These are phyloP conservation scores for Punctularia strigosozonata DNA, from an alignment of 768 basidiomycete species.

Conservation along the genomic window DNA sequence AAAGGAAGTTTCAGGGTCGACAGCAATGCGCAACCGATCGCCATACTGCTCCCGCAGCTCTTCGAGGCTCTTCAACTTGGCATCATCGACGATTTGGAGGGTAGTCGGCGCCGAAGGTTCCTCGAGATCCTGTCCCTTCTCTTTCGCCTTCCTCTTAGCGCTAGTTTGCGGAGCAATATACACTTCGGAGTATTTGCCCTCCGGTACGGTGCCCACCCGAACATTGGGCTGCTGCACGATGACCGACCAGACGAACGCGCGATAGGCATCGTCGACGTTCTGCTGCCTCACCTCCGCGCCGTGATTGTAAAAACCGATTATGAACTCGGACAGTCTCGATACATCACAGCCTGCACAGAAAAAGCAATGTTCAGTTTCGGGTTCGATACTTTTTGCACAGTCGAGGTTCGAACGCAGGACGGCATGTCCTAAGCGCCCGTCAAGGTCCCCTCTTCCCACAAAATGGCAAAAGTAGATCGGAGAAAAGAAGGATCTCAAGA, in stretches of 20 bases:
- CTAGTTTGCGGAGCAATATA: conserved; percentile 70
- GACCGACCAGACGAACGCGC: conserved; percentile 73
- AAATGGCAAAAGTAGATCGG: background rate
- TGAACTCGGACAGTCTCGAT: conserved; percentile 59
- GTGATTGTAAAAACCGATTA: conserved; percentile 51
- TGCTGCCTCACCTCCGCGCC: conserved; percentile 29
- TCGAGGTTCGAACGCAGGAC: background rate
- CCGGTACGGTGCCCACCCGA: conserved; percentile 59
- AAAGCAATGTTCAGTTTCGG: conserved; percentile 5
- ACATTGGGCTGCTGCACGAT: conserved; percentile 67
- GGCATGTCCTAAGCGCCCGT: background rate
- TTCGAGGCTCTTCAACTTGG: conserved; percentile 39
- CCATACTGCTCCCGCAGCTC: conserved; percentile 49
- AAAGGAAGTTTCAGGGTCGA: conserved; percentile 64
- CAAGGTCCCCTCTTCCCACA: background rate
- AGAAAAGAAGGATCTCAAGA: background rate
- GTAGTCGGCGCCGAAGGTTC: conserved; percentile 24
- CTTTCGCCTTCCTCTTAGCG: conserved; percentile 52
- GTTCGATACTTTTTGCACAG: background rate
- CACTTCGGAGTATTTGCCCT: conserved; percentile 49
- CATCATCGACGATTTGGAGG: conserved; percentile 44
- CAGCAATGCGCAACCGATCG: conserved; percentile 56
- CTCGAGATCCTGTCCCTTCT: conserved; percentile 38
- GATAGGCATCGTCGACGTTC: conserved; percentile 62
- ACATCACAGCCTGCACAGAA: conserved; percentile 52